Evolutionary conservation across 768 basidiomycete species (phyloP).

Genomic region (Mycena floridula): DNA sequence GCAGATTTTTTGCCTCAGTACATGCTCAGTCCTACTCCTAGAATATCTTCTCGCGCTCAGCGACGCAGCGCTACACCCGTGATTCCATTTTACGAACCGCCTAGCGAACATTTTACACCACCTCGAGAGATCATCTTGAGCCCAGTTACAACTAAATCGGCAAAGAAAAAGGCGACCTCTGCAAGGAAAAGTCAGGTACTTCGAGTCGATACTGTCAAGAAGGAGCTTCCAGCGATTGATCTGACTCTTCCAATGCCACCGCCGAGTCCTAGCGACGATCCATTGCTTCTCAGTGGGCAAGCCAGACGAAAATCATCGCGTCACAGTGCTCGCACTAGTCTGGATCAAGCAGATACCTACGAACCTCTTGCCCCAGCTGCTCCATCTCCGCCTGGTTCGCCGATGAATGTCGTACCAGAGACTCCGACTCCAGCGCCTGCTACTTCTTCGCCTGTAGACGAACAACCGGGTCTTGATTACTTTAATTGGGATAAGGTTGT

Average conservation of each 20-base stretch:
- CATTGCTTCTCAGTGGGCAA: conserved; percentile 54
- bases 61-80: conserved; percentile 46
- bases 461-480: background rate
- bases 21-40: conserved; percentile 14
- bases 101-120: conserved; percentile 62
- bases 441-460: background rate
- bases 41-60: conserved; percentile 15
- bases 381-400: background rate
- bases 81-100: conserved; percentile 59
- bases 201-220: conserved; percentile 38
- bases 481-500: background rate
- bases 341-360: conserved; percentile 1
- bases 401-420: background rate
- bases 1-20: conserved; percentile 41
- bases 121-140: conserved; percentile 54
- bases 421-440: no score
- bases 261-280: conserved; percentile 72
- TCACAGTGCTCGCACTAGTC: background rate
- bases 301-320: background rate
- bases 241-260: conserved; percentile 54
- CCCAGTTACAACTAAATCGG: conserved; percentile 31
- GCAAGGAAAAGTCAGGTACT: conserved; percentile 15
- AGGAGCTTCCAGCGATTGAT: conserved; percentile 61
- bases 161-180: conserved; percentile 26
- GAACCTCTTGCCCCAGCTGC: conserved; percentile 9